Evolutionary conservation across 2,329 filamentous ascomycete genomes (phyloP), one percentile per base, ranked within the genome.

Genomic region (Claviceps maximensis): DNA sequence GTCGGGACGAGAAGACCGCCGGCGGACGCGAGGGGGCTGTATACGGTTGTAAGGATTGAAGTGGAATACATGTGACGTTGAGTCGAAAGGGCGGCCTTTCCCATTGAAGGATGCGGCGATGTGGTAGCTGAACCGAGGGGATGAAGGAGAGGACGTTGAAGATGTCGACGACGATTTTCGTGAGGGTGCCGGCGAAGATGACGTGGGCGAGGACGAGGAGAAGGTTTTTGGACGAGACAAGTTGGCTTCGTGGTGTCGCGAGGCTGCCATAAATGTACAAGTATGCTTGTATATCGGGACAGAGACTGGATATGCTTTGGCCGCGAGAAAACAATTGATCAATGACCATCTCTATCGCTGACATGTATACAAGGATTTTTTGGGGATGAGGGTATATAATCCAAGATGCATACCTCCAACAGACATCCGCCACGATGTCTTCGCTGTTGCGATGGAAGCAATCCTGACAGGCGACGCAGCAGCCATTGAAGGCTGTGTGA

Each of bases 61-160:
- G 63, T 84, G 80, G 67, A 86, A 87, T 53, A 86, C 73, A 68
- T 89, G 83, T 48, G 74, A 76, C n/a, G 77, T 70, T 13, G 84
- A 81, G 57, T 86, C 77, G 70, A 83, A 89, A 33, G 75, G 75
- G 46, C 76, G 77, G 59, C 82, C 79, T 67, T 91, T 91, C 54
- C 80, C 84, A 49, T 83, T 84, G 62, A 86, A 89, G 5, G 86
- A 87, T 6, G 84, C 84, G 31, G 86, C 83, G 55, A 88, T 76
- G 58, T 84, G 77, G 66, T 88, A 89, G 51, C 78, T 79, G 63
- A 87, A 79, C 49, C 60, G 63, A 21, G 68, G 58, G 47, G 61
- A 54, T 19, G 58, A 40, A n/a, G 63, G 55, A 13, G 57, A 45
- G 45, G 61, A 57, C 45, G 62, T 60, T 50, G 64, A 47, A 15